These are phyloP conservation scores for Aureobasidium namibiae DNA, from an alignment of 2,329 filamentous ascomycete species.

Conservation along the genomic window DNA sequence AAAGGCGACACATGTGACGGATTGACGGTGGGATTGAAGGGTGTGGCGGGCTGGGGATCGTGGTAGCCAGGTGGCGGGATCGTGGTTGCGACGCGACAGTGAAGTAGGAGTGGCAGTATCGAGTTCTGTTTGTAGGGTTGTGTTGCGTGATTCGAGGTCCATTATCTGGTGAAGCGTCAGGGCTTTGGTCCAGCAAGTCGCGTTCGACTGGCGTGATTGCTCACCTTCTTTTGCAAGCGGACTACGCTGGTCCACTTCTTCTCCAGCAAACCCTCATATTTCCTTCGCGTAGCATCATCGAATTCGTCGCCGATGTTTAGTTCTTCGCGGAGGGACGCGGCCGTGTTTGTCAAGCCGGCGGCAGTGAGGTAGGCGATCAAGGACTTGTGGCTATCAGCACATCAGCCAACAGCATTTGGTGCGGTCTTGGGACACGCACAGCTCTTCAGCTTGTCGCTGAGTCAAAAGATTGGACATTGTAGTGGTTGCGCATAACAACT, in stretches of 20 bases:
- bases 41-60: conserved; percentile 70
- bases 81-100: conserved; percentile 70
- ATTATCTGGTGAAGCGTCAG: conserved; percentile 57
- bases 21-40: conserved; percentile 70
- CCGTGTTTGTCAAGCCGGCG: conserved; percentile 61
- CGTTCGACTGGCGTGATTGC: background rate
- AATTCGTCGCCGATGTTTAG: conserved; percentile 62
- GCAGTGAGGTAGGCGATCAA: conserved; percentile 82
- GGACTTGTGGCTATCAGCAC: conserved; percentile 67
- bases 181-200: background rate
- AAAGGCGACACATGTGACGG: conserved; percentile 83
- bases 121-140: conserved; percentile 69
- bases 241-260: conserved; percentile 99
- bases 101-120: conserved; percentile 75
- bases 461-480: conserved; percentile 69
- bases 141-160: conserved; percentile 74
- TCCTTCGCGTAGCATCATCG: conserved; percentile 76
- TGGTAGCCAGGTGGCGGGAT: conserved; percentile 82
- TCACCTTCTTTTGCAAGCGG: conserved; percentile 85
- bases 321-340: conserved; percentile 67
- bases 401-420: conserved; percentile 23
- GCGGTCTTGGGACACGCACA: conserved; percentile 49
- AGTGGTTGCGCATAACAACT: conserved; percentile 9
- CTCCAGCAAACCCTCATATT: conserved; percentile 88
- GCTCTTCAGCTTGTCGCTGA: conserved; percentile 75